Evolutionary conservation across 768 basidiomycete species (phyloP), one percentile per base, ranked within the genome.

Genomic region (Trametes maxima): DNA sequence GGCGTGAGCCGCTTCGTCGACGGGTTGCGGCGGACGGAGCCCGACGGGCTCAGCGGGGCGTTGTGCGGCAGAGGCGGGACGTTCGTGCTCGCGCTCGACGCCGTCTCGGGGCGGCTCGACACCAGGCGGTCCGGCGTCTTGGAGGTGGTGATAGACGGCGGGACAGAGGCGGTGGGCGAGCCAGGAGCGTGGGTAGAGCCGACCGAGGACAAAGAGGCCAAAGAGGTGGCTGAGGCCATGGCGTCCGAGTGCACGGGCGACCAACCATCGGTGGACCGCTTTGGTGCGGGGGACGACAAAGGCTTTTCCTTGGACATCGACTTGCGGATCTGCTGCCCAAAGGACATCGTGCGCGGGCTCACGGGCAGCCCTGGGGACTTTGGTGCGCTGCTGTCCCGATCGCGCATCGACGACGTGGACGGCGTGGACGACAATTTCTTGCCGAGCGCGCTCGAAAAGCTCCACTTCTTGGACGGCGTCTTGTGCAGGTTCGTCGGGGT

Each of bases 401-500:
- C 80, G 66, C 73, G 79, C 72, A 78, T 74, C 1, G 86, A 84
- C 43, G 82, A 79, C 17, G 79, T 80, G 19, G 86, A 86, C 50
- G 88, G 85, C 25, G 86, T 88, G 59, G 82, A 82, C 14, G 86
- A 82, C 52, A 92, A 74, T 70, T 84, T 91, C 72, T 90, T 82
- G 65, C 90, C 92, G 4, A 95, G 77, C 22, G 90, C 91, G 64
- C 83, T 89, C n/a, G 91, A 90, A 73, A 95, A 90, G 71, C 93
- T 95, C 94, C 94, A 95, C 74, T 95, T 95, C 82, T 94, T 95
- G n/a, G 90, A 92, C 36, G 93, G 92, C 2, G 90, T 90, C 77
- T 90, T 91, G 53, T 81, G 77, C 44, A 65, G 46, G 25, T 68
- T 68, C n/a, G 70, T 63, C 14, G 72, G 67, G 16, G 69, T 68